Evolutionary conservation across 116 monocot genomes (phyloP), one percentile per base, ranked within the genome.

Genomic region (Zostera marina): DNA sequence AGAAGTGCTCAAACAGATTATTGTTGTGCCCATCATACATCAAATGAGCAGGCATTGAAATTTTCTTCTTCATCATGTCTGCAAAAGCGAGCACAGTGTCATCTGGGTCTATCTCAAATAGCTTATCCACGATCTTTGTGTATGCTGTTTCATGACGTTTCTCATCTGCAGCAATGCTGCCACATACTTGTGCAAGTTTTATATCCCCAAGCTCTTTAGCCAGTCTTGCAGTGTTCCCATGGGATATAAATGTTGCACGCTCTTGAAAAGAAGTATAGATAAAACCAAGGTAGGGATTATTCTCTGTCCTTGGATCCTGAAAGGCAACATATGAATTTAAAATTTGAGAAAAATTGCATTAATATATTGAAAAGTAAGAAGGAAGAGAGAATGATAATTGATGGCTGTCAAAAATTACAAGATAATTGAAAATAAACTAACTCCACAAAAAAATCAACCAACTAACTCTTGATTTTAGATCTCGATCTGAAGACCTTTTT

Each of bases 31-130:
- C 70, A 32, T 70, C 70, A 43, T 56, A 70, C 70, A 70, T 70
- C 22, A 70, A 47, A 47, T 70, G 70, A 1, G 70, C 70, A 23
- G 70, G 70, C 70, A 70, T 70, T 11, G 64, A 58, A 22, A 71
- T 64, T 43, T 64, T 71, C 64, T 71, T 71, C 48, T 17, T 57
- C 71, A 71, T 71, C 71, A 71, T 71, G 58, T 71, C 71, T 15
- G 46, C 63, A 52, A 71, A 65, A 24, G 64, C 64, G 25, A 64
- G 64, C 17, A 71, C 43, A 16, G 71, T 56, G 8, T 42, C 64
- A 16, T 71, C 59, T 56, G 71, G 64, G 42, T 71, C 71, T 23
- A 64, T 59, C 42, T 71, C 71, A 32, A 71, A 64, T 20, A 71
- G 52, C 45, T 71, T 71, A 58, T 71, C 64, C 21, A 71, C 71